Conservation (phyloP, 306 rosid genomes). For the Fragaria vesca region DNA sequence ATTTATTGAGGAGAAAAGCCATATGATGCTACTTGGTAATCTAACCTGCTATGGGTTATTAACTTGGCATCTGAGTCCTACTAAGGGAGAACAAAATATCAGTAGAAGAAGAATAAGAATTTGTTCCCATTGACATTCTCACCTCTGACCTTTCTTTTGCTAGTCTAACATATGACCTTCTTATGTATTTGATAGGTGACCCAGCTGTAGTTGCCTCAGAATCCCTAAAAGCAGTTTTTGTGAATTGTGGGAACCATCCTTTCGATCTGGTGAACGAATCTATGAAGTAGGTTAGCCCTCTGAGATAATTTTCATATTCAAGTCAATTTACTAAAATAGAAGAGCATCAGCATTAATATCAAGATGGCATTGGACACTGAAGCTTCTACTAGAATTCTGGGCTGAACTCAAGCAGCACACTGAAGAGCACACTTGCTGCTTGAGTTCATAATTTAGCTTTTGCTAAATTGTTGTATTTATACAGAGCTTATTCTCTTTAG, state of each 20-base stretch:
- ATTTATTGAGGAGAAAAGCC: background rate
- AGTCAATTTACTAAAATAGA: conserved; percentile 5
- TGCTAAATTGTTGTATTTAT: background rate
- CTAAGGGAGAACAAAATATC: background rate
- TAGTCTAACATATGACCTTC: conserved; percentile 12
- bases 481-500: background rate
- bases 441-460: background rate
- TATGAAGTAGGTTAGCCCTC: conserved; percentile 33
- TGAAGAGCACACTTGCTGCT: background rate
- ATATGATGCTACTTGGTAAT: background rate
- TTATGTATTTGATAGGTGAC: conserved; percentile 38
- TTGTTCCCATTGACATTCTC: background rate
- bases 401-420: conserved; percentile 10
- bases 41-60: background rate
- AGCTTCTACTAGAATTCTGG: background rate
- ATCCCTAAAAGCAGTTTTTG: conserved; percentile 35
- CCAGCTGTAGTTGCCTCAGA: conserved; percentile 32
- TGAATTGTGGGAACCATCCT: conserved; percentile 37
- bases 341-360: background rate
- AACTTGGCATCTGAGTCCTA: background rate
- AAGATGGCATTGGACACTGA: background rate
- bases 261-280: conserved; percentile 34
- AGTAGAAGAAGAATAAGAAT: background rate
- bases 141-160: background rate
- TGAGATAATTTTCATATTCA: conserved; percentile 7